phyloP scores from a whole-genome alignment of 2,329 filamentous ascomycete species.

The Scleromitrula shiraiana region DNA sequence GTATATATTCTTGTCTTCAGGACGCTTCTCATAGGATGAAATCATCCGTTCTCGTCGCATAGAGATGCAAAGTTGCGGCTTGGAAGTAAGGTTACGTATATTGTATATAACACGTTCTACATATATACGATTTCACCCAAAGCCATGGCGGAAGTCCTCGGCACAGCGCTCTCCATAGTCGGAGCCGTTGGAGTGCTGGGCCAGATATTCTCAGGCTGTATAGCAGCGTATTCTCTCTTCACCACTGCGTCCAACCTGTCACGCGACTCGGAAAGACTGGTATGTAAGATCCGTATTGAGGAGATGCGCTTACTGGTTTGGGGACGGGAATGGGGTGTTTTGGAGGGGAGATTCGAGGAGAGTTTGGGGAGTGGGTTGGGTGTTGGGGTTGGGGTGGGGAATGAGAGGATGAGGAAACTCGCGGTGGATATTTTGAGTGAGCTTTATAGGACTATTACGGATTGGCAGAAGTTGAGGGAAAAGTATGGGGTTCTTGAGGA shows the following conservation, averaged over 20 bases:
- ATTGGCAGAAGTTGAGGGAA: conserved; percentile 36
- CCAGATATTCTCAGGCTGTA: conserved; percentile 40
- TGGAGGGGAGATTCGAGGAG: conserved; percentile 37
- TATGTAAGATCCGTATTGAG: conserved; percentile 43
- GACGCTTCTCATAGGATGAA: too few species aligned
- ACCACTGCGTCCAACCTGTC: conserved; percentile 36
- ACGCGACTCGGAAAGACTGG: conserved; percentile 35
- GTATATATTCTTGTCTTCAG: not conserved
- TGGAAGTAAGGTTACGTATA: too few species aligned
- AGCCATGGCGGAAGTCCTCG: conserved; percentile 34
- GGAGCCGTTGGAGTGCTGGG: conserved; percentile 38
- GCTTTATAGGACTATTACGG: conserved; percentile 38
- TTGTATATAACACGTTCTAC: too few species aligned
- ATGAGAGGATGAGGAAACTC: conserved; percentile 30
- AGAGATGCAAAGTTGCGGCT: too few species aligned
- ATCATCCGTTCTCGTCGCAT: too few species aligned
- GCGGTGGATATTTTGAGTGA: conserved; percentile 37
- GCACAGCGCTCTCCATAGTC: conserved; percentile 36
- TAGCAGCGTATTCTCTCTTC: conserved; percentile 40
- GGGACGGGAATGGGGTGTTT: conserved; percentile 41
- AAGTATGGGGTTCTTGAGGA: conserved; percentile 36
- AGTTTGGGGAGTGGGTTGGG: conserved; percentile 31
- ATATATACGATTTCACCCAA: too few species aligned
- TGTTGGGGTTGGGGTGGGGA: conserved; percentile 31
- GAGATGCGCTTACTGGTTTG: conserved; percentile 41